Percentiles rank a stretch among this genome's conserved stretches.
Evolutionary conservation across 257 asterid species (phyloP).

Genomic region (Knoxia roxburghii): DNA sequence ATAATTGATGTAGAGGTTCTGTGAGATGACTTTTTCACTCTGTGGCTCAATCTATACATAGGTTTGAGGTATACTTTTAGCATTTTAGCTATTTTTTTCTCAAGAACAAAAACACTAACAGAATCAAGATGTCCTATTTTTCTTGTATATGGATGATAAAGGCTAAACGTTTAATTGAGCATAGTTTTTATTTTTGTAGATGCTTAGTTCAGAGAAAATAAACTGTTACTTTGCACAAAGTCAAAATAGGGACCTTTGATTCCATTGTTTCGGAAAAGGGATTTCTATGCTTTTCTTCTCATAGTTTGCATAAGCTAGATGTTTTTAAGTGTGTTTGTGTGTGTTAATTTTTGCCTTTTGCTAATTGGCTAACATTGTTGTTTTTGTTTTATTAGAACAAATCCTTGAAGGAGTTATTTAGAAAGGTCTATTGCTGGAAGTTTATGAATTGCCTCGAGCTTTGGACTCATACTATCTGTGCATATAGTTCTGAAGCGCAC

Average conservation of each 20-base stretch:
- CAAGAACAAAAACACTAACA: not conserved
- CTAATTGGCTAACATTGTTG: not conserved
- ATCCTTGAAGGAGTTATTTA: constrained; percentile 53
- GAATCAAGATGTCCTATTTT: not conserved
- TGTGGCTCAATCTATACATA: not conserved
- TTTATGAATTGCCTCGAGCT: constrained; percentile 87
- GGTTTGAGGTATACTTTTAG: not conserved
- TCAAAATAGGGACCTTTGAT: not conserved
- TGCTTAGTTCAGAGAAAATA: not conserved
- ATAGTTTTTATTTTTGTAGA: not conserved
- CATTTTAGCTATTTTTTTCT: not conserved
- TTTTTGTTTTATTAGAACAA: constrained; percentile 9
- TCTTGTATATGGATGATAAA: not conserved
- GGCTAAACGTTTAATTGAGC: not conserved
- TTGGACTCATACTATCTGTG: constrained; percentile 89
- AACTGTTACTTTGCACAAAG: not conserved
- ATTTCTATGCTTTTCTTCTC: not conserved
- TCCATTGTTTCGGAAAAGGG: not conserved
- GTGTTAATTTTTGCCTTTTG: not conserved
- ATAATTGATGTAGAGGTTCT: not conserved
- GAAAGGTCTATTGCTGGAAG: constrained; percentile 96
- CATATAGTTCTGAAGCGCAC: constrained; percentile 66
- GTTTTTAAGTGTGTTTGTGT: not conserved
- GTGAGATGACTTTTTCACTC: not conserved
- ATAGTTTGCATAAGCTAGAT: not conserved